phyloP scores from a whole-genome alignment of 1,284 basidiomycete genomes.

The Sporisorium exsertum region DNA sequence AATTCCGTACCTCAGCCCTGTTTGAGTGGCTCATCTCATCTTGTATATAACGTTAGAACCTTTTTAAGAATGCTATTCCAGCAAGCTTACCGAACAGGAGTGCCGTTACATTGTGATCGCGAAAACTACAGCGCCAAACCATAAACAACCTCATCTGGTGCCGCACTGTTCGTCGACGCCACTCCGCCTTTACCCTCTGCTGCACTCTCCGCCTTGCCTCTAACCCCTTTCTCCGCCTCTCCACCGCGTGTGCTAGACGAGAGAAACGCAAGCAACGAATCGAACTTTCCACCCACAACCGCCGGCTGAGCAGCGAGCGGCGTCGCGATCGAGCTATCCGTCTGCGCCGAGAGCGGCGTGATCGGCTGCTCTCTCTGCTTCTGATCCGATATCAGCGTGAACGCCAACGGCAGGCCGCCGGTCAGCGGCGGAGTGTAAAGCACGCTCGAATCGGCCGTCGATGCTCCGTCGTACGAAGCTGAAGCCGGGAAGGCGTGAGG shows the following conservation, averaged over 20 bases:
- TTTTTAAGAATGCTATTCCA: no score
- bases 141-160: slow-evolving; percentile 5
- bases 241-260: slow-evolving; percentile 12
- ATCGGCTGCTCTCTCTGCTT: slow-evolving; percentile 2
- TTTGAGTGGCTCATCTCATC: no score
- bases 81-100: background rate
- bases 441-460: slow-evolving; percentile 5
- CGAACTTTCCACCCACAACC: slow-evolving; percentile 18
- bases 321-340: slow-evolving; percentile 5
- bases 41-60: background rate
- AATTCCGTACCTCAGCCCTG: no score
- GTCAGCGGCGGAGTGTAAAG: slow-evolving; percentile 22
- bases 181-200: background rate
- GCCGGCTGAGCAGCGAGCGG: slow-evolving; percentile 8
- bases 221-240: background rate
- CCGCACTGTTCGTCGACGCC: background rate
- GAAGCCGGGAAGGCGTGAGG: background rate
- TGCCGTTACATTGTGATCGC: background rate
- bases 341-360: slow-evolving; percentile 19
- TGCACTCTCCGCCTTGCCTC: background rate
- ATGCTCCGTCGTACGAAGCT: background rate
- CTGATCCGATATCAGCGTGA: background rate
- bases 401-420: background rate
- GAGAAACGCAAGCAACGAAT: slow-evolving; percentile 20
- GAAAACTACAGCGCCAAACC: slow-evolving; percentile 8